These are phyloP conservation scores for Litsea cubeba DNA, from an alignment of 164 flowering plant genomes.

Conservation along the genomic window DNA sequence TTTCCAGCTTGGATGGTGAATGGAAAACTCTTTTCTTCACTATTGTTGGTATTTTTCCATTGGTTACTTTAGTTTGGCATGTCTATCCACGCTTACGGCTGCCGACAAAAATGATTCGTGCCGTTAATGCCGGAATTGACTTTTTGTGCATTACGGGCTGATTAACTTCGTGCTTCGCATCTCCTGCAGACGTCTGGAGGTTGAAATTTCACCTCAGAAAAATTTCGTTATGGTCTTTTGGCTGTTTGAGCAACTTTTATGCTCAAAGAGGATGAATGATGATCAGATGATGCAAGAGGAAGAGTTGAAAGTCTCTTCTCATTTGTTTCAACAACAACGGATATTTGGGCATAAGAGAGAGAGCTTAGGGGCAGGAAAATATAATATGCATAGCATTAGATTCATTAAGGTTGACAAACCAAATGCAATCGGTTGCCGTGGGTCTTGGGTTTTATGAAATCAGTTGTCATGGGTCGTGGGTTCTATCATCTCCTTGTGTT, in stretches of 20 bases:
- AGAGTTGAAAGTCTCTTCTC: conserved; percentile 33
- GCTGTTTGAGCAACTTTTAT: not conserved
- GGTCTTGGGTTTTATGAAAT: not conserved
- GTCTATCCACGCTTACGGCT: too few species aligned
- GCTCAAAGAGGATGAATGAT: not conserved
- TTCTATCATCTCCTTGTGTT: conserved; percentile 3
- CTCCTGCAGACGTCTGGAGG: too few species aligned
- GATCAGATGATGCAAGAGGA: not conserved
- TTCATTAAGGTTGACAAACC: conserved; percentile 11
- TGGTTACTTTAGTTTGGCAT: too few species aligned
- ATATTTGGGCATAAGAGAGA: conserved; percentile 42
- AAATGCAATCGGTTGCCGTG: not conserved
- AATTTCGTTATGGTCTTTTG: too few species aligned
- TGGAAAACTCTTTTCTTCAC: too few species aligned
- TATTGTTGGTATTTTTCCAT: too few species aligned
- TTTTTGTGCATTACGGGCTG: too few species aligned
- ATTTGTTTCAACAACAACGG: conserved; percentile 64
- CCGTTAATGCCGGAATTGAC: too few species aligned
- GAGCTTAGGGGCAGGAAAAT: conserved; percentile 48
- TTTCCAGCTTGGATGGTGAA: too few species aligned
- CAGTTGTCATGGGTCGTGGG: not conserved
- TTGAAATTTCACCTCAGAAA: too few species aligned
- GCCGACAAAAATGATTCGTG: too few species aligned
- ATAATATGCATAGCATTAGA: conserved; percentile 51
- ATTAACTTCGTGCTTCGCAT: too few species aligned